A percentile compares a stretch with the other conserved stretches of the same genome.
Conservation (phyloP, 225 moss, liverwort and hornwort genomes). For the Marchantia paleacea region DNA sequence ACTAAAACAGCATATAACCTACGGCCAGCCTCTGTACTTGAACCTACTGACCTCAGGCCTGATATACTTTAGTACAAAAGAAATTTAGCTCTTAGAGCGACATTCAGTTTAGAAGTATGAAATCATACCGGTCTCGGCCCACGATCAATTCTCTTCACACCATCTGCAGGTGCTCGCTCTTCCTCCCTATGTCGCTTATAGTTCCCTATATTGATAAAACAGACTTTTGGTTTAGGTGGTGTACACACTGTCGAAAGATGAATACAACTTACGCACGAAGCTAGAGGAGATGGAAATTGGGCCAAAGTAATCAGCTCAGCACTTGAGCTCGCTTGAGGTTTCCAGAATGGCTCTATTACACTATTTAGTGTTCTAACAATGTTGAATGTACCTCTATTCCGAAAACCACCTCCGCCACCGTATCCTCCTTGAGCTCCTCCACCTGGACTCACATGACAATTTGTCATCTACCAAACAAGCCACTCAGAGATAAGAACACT, state of each 20-base stretch:
- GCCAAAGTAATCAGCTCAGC: neutral
- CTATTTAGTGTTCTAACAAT: neutral
- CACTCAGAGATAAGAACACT: too few species aligned
- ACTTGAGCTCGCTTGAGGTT: neutral
- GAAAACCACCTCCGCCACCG: conserved; percentile 51
- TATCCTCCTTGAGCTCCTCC: conserved; percentile 50
- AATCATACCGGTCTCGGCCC: conserved; percentile 33
- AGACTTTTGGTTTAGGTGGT: neutral
- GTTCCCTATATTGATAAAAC: conserved; percentile 48
- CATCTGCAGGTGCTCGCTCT: conserved; percentile 88
- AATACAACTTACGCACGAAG: neutral
- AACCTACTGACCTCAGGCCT: neutral
- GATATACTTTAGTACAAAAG: neutral
- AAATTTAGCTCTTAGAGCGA: neutral
- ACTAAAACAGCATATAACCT: neutral
- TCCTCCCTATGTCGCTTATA: conserved; percentile 83
- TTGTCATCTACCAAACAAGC: too few species aligned
- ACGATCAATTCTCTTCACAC: conserved; percentile 68
- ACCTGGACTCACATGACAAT: conserved; percentile 31
- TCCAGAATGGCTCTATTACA: neutral
- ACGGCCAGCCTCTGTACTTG: neutral
- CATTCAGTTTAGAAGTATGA: neutral
- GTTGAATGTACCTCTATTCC: conserved; percentile 54
- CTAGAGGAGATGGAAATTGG: neutral
- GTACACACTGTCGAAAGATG: neutral